Evolutionary conservation across 805 yeast species (phyloP).

Genomic region (Scheffersomyces coipomensis): DNA sequence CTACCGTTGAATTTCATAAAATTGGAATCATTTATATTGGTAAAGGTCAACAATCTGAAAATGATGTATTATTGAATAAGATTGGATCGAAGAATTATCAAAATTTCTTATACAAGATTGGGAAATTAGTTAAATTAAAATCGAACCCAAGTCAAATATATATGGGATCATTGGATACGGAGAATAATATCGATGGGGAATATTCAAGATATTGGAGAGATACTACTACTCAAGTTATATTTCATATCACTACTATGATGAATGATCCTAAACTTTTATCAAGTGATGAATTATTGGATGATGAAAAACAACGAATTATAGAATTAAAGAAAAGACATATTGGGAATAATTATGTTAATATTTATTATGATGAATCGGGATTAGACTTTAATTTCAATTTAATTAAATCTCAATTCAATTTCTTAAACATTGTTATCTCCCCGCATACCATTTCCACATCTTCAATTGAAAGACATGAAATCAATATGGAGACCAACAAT

Average conservation of each 20-base stretch:
- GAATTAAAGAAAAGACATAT: constrained; percentile 77
- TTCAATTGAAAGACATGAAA: background rate
- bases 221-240: constrained; percentile 67
- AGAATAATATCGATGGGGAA: constrained; percentile 69
- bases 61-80: constrained; percentile 60
- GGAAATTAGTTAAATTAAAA: constrained; percentile 56
- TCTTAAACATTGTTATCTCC: constrained; percentile 73
- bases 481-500: background rate
- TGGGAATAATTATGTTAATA: constrained; percentile 81
- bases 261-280: constrained; percentile 38
- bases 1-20: constrained; percentile 75
- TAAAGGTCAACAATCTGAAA: constrained; percentile 60
- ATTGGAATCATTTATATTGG: constrained; percentile 77
- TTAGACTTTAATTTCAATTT: constrained; percentile 65
- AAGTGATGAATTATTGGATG: constrained; percentile 31
- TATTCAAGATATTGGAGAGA: constrained; percentile 72
- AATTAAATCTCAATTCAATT: constrained; percentile 77
- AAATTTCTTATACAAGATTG: constrained; percentile 56
- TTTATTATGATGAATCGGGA: constrained; percentile 75
- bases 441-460: constrained; percentile 46
- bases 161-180: constrained; percentile 79
- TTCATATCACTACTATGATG: constrained; percentile 83
- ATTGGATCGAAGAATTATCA: constrained; percentile 66
- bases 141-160: constrained; percentile 44
- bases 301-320: constrained; percentile 16